A percentile compares a stretch with the other conserved stretches of the same genome.
Conservation (phyloP, 1,284 basidiomycete species). For the Cutaneotrichosporon cutaneum region DNA sequence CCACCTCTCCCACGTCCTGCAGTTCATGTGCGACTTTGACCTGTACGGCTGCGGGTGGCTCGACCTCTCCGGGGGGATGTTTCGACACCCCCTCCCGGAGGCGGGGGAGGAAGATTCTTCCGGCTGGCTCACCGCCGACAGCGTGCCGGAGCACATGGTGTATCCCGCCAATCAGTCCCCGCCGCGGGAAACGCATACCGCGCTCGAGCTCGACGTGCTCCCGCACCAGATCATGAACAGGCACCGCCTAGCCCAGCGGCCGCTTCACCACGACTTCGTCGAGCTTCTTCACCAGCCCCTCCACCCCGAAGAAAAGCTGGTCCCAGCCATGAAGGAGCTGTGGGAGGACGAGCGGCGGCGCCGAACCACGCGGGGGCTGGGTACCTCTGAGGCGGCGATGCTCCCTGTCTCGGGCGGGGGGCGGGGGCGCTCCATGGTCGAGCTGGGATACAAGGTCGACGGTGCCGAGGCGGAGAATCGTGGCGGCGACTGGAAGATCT, state of each 20-base stretch:
- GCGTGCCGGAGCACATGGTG: constrained; percentile 37
- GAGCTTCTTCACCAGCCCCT: constrained; percentile 59
- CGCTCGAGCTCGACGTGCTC: constrained; percentile 79
- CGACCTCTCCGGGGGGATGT: constrained; percentile 59
- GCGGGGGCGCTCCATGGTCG: constrained; percentile 40
- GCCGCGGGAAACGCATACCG: constrained; percentile 66
- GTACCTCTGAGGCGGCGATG: constrained; percentile 41
- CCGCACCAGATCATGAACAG: constrained; percentile 86
- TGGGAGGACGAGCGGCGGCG: constrained; percentile 90
- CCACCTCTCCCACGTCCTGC: constrained; percentile 82
- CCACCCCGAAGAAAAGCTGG: constrained; percentile 69
- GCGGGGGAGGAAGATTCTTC: constrained; percentile 28
- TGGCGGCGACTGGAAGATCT: constrained; percentile 52
- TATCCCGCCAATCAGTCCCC: constrained; percentile 54
- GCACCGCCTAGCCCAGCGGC: constrained; percentile 63
- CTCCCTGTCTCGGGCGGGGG: constrained; percentile 49
- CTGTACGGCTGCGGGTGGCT: constrained; percentile 92
- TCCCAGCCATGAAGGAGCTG: constrained; percentile 82
- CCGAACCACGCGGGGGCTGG: constrained; percentile 61
- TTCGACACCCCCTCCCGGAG: constrained; percentile 56
- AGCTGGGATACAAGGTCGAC: constrained; percentile 43
- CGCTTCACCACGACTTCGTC: constrained; percentile 70
- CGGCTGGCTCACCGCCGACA: constrained; percentile 31
- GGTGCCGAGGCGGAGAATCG: constrained; percentile 35
- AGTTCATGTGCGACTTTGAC: constrained; percentile 95